Conservation (phyloP, 208 protist species). For the Leishmania gerbilli region DNA sequence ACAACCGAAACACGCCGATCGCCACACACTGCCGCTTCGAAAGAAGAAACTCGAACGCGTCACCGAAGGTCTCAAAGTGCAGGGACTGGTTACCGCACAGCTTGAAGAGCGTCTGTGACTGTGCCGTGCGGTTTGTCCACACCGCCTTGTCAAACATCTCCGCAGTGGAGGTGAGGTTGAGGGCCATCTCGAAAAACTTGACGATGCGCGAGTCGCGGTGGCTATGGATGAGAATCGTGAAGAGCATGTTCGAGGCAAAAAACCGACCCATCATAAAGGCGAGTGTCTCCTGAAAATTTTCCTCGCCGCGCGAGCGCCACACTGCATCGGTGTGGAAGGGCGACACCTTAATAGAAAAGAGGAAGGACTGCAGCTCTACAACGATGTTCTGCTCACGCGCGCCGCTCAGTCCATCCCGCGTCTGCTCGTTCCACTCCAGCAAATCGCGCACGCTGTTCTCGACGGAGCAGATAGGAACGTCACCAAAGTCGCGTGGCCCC, state of each 20-base stretch:
- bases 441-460: constrained; percentile 77
- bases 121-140: constrained; percentile 47
- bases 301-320: constrained; percentile 77
- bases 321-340: constrained; percentile 77
- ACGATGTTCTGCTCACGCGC: constrained; percentile 79
- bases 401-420: constrained; percentile 25
- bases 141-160: constrained; percentile 70
- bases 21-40: constrained; percentile 65
- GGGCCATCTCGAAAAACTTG: constrained; percentile 80
- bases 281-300: constrained; percentile 83
- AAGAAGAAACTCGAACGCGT: constrained; percentile 81
- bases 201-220: constrained; percentile 75
- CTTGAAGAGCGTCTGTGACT: constrained; percentile 73
- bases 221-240: constrained; percentile 79
- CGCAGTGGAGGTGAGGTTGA: constrained; percentile 57
- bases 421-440: constrained; percentile 53
- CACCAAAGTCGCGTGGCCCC: constrained; percentile 81
- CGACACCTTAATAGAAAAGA: constrained; percentile 74
- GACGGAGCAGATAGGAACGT: constrained; percentile 86
- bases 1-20: constrained; percentile 85
- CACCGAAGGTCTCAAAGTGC: constrained; percentile 80
- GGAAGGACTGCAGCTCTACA: constrained; percentile 84
- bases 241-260: constrained; percentile 88
- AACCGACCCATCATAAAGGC: constrained; percentile 91
- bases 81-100: constrained; percentile 72